Evolutionary conservation across 2,329 filamentous ascomycete genomes (phyloP).

Genomic region (Huntiella savannae): DNA sequence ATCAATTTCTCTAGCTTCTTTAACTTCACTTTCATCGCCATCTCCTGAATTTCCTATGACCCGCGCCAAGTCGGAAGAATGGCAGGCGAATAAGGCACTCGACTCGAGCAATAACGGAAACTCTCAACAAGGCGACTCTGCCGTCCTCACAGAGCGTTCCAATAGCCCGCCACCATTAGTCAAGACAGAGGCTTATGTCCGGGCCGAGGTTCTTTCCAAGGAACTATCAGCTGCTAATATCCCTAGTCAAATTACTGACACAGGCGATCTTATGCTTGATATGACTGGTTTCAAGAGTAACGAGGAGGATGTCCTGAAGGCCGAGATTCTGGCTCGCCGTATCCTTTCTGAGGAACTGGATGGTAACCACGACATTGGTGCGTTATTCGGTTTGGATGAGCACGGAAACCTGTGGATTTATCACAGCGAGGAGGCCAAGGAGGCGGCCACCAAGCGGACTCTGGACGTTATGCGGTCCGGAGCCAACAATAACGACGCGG

Average conservation of each 20-base stretch:
- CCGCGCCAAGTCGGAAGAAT: slow-evolving; percentile 29
- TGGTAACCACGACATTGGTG: slow-evolving; percentile 89
- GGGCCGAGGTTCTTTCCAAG: slow-evolving; percentile 69
- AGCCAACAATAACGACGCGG: slow-evolving; percentile 49
- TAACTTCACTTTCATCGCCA: slow-evolving; percentile 35
- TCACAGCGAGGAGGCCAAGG: slow-evolving; percentile 89
- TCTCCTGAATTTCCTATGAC: slow-evolving; percentile 30
- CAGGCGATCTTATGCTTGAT: slow-evolving; percentile 88
- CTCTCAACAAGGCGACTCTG: slow-evolving; percentile 23
- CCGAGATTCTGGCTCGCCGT: slow-evolving; percentile 82
- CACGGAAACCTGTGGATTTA: slow-evolving; percentile 99
- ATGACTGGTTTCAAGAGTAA: slow-evolving; percentile 95
- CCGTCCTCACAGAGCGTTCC: slow-evolving; percentile 37
- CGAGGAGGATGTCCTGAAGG: slow-evolving; percentile 77
- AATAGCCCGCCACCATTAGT: slow-evolving; percentile 60
- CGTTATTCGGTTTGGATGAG: slow-evolving; percentile 85
- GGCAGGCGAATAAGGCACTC: slow-evolving; percentile 19
- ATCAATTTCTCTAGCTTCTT: slow-evolving; percentile 21
- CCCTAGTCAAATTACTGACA: slow-evolving; percentile 76
- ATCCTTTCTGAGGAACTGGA: slow-evolving; percentile 85
- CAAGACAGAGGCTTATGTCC: slow-evolving; percentile 56
- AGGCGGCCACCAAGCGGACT: slow-evolving; percentile 55
- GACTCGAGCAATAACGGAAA: slow-evolving; percentile 16
- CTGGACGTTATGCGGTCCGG: slow-evolving; percentile 30
- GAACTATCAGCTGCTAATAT: slow-evolving; percentile 83